These are phyloP conservation scores for Hyphodiscus hymeniophilus DNA, from an alignment of 495 filamentous ascomycete genomes.

Conservation along the genomic window DNA sequence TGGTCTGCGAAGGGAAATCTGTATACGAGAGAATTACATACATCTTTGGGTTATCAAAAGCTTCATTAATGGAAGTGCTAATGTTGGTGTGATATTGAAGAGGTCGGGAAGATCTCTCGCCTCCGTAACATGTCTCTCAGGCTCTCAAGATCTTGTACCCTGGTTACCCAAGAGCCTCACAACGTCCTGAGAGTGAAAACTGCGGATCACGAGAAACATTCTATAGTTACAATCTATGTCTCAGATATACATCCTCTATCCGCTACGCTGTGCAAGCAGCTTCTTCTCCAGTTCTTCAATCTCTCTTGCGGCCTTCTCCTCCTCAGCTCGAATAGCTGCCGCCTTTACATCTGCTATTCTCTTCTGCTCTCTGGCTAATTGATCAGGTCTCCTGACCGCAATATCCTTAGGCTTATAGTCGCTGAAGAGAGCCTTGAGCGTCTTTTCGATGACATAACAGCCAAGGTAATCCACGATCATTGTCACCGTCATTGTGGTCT, in stretches of 20 bases:
- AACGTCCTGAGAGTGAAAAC: too few relatives aligned
- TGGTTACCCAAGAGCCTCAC: too few relatives aligned
- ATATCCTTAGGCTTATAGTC: conserved; percentile 95
- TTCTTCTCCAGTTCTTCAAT: conserved; percentile 43
- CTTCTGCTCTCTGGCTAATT: conserved; percentile 67
- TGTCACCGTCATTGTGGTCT: conserved; percentile 68
- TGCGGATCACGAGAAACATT: background rate
- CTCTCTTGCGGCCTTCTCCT: conserved; percentile 30
- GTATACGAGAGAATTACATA: too few relatives aligned
- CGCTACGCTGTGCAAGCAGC: conserved; percentile 12
- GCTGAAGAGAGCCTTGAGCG: conserved; percentile 78
- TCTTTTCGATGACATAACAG: conserved; percentile 85
- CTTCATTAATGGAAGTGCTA: too few relatives aligned
- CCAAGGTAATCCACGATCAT: conserved; percentile 88
- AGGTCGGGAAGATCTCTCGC: too few relatives aligned
- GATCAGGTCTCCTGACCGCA: conserved; percentile 75
- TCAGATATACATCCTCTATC: conserved; percentile 2
- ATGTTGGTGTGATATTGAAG: too few relatives aligned
- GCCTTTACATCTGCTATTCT: conserved; percentile 38
- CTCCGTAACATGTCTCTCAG: too few relatives aligned
- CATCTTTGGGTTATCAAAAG: too few relatives aligned
- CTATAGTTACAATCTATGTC: conserved; percentile 9
- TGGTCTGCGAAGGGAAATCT: too few relatives aligned
- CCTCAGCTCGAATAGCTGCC: conserved; percentile 18
- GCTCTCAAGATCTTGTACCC: too few relatives aligned